phyloP scores from a whole-genome alignment of 2,329 filamentous ascomycete species.

The Alternaria metachromatica region DNA sequence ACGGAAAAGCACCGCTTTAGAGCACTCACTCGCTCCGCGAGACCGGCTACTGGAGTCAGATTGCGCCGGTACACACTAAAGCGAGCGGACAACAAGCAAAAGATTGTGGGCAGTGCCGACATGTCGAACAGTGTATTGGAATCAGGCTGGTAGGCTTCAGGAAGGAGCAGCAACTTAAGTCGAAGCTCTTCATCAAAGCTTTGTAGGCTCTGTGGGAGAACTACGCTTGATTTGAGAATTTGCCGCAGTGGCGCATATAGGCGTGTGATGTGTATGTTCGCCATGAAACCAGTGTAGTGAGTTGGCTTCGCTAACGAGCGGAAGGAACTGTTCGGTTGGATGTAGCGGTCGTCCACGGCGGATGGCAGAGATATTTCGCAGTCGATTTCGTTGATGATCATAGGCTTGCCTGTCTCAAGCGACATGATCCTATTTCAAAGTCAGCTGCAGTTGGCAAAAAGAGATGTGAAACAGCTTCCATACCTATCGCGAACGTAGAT shows the following conservation, averaged over 20 bases:
- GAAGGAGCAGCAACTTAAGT: conserved; percentile 76
- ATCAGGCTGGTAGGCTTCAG: conserved; percentile 72
- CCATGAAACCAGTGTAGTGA: conserved; percentile 72
- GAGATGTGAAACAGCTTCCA: conserved; percentile 19
- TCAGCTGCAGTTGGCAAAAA: conserved; percentile 25
- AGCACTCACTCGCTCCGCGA: conserved; percentile 71
- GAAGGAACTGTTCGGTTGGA: conserved; percentile 61
- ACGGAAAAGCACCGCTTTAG: conserved; percentile 78
- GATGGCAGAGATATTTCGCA: conserved; percentile 84
- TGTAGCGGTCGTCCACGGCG: conserved; percentile 79
- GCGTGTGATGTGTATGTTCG: conserved; percentile 81
- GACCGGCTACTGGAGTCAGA: conserved; percentile 72
- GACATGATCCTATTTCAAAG: conserved; percentile 67
- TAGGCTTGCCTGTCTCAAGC: conserved; percentile 79
- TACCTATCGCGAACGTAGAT: conserved; percentile 88
- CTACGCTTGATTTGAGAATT: conserved; percentile 67
- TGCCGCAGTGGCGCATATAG: conserved; percentile 77
- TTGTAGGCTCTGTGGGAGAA: conserved; percentile 72
- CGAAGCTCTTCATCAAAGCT: conserved; percentile 83
- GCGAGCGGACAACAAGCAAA: conserved; percentile 82
- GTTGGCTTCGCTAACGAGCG: conserved; percentile 49
- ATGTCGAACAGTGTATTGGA: conserved; percentile 74
- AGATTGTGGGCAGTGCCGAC: conserved; percentile 74
- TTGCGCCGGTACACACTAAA: conserved; percentile 89
- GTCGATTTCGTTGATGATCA: conserved; percentile 84